Base-by-base conservation (phyloP, 345 rosid species). In the Clausena lansium region DNA sequence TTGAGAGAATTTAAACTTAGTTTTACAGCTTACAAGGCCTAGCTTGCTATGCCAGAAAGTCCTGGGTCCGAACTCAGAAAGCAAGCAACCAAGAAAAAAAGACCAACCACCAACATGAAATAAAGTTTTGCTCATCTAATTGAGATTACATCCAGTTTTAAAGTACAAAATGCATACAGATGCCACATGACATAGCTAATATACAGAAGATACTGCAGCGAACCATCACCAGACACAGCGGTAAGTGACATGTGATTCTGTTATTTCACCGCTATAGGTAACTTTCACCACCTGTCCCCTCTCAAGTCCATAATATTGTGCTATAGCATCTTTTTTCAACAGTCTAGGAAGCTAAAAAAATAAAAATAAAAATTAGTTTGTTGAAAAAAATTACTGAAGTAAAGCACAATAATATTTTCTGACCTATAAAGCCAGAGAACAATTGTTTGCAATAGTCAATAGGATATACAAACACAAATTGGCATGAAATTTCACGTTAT, bases 261-360 rank as follows among this genome's bases (percentile, higher is more conserved):
- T 83, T 39, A 86, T 74, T 55, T 88, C 92, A 22, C 84, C 91
- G 1, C 76, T 80, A 77, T 90, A 87, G 1, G 79, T 82, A 28
- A 92, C 80, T 78, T 92, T 87, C 64, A 92, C 85, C 55, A 91
- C 91, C 83, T 94, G 91, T 41, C 96, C 94, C 86, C 79, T 88
- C 88, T 90, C 81, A 19, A 91, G 86, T 78, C 93, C 96, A 61
- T 90, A 91, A 68, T 92, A 90, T 64, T 86, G 73, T 17, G 87
- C 91, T 32, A 83, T 87, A 14, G 90, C 86, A 74, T 94, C 96
- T 1, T 70, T 81, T 79, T 74, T 76, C 38, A 84, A 78, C 87
- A 94, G 78, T 64, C 88, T 79, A 22, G 96, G 98, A 61, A 94
- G 91, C 96, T 94, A 84, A 33, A 63, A 24, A 13, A 62, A 30